phyloP scores from a whole-genome alignment of 352 stramenopile genomes.

The Phytophthora gonapodyides region DNA sequence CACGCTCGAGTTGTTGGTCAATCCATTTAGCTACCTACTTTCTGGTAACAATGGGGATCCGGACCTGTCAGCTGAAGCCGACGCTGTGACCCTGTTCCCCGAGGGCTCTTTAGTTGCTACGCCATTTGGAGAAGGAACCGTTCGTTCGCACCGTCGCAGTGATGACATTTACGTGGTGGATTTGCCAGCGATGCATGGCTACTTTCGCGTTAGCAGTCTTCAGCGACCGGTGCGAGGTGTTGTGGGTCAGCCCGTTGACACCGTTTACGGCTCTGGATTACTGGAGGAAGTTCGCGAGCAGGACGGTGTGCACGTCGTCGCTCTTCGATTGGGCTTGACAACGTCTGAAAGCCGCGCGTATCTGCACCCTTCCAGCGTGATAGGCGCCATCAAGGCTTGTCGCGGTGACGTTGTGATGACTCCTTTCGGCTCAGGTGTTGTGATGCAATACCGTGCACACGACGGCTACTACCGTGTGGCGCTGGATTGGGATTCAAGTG shows the following conservation, averaged over 20 bases:
- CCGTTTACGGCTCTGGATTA: conserved; percentile 67
- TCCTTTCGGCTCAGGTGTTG: conserved; percentile 74
- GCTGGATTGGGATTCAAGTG: conserved; percentile 65
- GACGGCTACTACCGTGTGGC: conserved; percentile 77
- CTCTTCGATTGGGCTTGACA: conserved; percentile 57
- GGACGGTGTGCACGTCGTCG: conserved; percentile 77
- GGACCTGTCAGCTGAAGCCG: background rate
- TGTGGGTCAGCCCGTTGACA: conserved; percentile 69
- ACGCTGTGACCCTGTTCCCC: conserved; percentile 41
- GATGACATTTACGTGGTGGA: conserved; percentile 70
- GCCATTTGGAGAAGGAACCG: conserved; percentile 67
- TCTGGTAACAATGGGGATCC: conserved; percentile 16
- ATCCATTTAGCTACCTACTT: conserved; percentile 69
- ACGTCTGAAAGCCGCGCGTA: conserved; percentile 60
- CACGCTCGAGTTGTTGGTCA: conserved; percentile 72
- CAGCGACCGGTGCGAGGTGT: conserved; percentile 53
- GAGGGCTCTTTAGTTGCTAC: conserved; percentile 61
- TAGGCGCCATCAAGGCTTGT: conserved; percentile 61
- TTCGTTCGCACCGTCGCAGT: conserved; percentile 45
- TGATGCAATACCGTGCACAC: conserved; percentile 62
- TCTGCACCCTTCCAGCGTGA: conserved; percentile 61
- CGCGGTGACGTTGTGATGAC: conserved; percentile 79
- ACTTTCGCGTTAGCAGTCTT: conserved; percentile 44
- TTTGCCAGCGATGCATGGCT: conserved; percentile 47
- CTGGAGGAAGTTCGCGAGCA: conserved; percentile 58